Evolutionary conservation across 805 yeast genomes (phyloP), one percentile per base, ranked within the genome.

Genomic region (Metschnikowia corniflorae): DNA sequence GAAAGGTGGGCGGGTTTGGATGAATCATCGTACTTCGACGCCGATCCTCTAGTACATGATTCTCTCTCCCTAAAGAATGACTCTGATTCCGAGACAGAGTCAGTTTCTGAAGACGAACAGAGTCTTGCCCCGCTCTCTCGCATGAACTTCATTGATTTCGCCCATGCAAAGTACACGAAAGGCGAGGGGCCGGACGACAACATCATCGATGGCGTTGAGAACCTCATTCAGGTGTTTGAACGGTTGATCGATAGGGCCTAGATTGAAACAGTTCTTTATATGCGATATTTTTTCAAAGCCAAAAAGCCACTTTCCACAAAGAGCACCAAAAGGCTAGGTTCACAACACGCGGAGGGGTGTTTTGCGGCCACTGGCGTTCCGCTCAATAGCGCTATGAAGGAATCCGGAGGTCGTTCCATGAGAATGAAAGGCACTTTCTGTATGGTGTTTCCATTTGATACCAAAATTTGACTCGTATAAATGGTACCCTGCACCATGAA

Each of bases 131-230:
- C 40, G 5, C 27, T 40, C 15, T 43, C 47, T 6, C 61, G 75
- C 5, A 61, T 87, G 35, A 71, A 78, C 25, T 51, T 89, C 32
- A 87, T 93, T 6, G 98, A 93, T 59, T 88, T 93, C 66, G 97
- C 97, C 1, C 97, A 93, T 56, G 76, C 96, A 0, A 73, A 65
- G 43, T 61, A 74, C 40, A 69, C 73, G 0, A 78, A 80, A 0
- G 85, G 82, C 0, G 40, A 71, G 39, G 87, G 88, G 0, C 74
- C 74, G 14, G 97, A 88, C 57, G 84, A 77, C 30, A 83, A 85
- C 52, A 62, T 81, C 2, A 55, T 87, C 2, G 63, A 60, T 10
- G 97, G 97, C 0, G 63, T 89, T 1, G 82, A 80, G 47, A 80
- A 74, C 44, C 57, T 88, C 33, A 61, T 83, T 5, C 46, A 40